A percentile compares a stretch with the other conserved stretches of the same genome.
Evolutionary conservation across 441 rosid genomes (phyloP).

Genomic region (Arabidopsis hybrid): DNA sequence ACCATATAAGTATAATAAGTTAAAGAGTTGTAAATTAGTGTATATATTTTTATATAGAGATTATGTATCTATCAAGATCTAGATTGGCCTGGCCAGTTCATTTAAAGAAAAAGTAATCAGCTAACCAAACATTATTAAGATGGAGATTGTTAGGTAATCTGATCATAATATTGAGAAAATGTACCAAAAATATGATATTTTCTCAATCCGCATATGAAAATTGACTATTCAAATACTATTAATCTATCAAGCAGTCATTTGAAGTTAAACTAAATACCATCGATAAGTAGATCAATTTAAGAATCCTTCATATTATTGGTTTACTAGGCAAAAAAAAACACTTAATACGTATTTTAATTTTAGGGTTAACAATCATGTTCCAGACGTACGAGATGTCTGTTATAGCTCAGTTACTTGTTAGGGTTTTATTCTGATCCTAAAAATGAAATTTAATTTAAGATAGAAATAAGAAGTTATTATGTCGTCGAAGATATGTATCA

Average conservation of each 20-base stretch:
- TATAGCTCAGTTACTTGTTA: too few relatives aligned
- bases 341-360: not conserved
- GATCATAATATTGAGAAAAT: not conserved
- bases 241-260: not conserved
- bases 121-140: slow-evolving; percentile 22
- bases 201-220: slow-evolving; percentile 13
- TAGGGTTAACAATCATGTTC: slow-evolving; percentile 17
- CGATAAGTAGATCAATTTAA: slow-evolving; percentile 5
- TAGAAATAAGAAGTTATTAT: not conserved
- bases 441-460: not conserved
- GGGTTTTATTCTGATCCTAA: too few relatives aligned
- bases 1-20: not conserved
- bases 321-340: not conserved
- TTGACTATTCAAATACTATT: slow-evolving; percentile 14
- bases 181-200: slow-evolving; percentile 1
- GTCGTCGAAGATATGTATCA: not conserved
- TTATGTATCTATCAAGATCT: not conserved
- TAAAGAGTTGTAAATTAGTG: not conserved
- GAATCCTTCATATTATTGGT: not conserved
- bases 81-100: slow-evolving; percentile 17
- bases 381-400: not conserved
- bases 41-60: not conserved
- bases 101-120: slow-evolving; percentile 15
- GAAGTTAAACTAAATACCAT: not conserved
- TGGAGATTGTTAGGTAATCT: slow-evolving; percentile 29